A percentile compares a stretch with the other conserved stretches of the same genome.
Conservation (phyloP, 139 green algal genomes). For the Chlorella sp. region DNA sequence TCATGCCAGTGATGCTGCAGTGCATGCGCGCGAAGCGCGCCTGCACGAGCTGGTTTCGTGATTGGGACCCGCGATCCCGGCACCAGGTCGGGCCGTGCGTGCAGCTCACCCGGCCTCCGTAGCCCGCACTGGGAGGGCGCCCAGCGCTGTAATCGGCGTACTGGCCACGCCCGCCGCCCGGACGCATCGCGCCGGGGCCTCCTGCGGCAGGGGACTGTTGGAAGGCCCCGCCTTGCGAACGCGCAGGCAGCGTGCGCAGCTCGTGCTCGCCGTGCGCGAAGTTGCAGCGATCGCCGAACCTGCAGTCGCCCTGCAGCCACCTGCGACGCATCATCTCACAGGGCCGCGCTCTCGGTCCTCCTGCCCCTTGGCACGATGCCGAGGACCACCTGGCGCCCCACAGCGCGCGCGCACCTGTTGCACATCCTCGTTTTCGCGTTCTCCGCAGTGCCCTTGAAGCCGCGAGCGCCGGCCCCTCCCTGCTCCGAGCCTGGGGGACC, state of each 20-base stretch:
- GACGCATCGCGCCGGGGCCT: background rate
- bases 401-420: constrained; percentile 43
- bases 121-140: background rate
- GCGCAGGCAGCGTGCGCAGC: constrained; percentile 38
- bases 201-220: background rate
- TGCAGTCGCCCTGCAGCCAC: constrained; percentile 78
- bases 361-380: background rate
- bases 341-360: too few relatives aligned
- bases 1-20: too few relatives aligned
- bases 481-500: too few relatives aligned
- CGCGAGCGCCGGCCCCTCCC: too few relatives aligned
- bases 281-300: constrained; percentile 90
- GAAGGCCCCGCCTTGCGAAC: too few relatives aligned
- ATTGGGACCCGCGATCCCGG: too few relatives aligned
- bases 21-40: too few relatives aligned
- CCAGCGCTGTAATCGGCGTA: constrained; percentile 19
- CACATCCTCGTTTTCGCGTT: constrained; percentile 87
- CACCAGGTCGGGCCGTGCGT: background rate
- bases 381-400: background rate
- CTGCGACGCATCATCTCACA: too few relatives aligned
- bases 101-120: background rate
- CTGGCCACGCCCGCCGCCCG: background rate
- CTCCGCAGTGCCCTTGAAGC: constrained; percentile 74
- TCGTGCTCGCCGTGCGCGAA: constrained; percentile 93
- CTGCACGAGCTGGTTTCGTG: too few relatives aligned